A percentile compares a stretch with the other conserved stretches of the same genome.
phyloP scores from a whole-genome alignment of 768 basidiomycete genomes.

The Trichaptum fuscoviolaceum region DNA sequence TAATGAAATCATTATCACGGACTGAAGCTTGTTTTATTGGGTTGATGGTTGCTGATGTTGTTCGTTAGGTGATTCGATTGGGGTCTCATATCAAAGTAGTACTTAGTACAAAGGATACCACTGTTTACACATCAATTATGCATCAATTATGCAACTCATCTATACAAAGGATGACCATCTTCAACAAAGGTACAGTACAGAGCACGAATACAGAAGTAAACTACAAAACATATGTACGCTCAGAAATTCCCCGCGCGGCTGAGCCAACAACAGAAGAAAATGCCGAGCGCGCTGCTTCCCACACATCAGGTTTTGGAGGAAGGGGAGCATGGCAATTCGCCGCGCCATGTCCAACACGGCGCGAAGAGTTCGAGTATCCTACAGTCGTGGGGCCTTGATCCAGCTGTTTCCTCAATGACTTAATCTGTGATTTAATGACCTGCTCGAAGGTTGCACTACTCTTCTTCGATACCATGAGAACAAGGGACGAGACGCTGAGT shows the following conservation, averaged over 20 bases:
- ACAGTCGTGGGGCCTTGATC: conserved; percentile 33
- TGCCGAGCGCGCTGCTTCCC: background rate
- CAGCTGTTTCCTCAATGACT: conserved; percentile 58
- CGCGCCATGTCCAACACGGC: background rate
- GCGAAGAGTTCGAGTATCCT: background rate
- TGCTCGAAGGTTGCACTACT: conserved; percentile 45
- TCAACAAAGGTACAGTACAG: background rate
- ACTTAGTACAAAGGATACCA: background rate
- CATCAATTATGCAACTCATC: background rate
- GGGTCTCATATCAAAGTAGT: background rate
- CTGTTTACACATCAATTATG: background rate
- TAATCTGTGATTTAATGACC: conserved; percentile 54
- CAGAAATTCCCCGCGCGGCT: background rate
- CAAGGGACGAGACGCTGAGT: conserved; percentile 65
- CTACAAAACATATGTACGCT: background rate
- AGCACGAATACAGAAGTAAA: background rate
- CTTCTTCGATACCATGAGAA: conserved; percentile 47
- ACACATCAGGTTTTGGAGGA: background rate
- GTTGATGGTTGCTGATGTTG: background rate
- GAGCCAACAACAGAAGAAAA: background rate
- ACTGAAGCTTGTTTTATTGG: background rate
- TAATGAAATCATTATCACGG: background rate
- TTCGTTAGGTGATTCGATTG: background rate
- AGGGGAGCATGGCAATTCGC: background rate
- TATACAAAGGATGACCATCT: background rate